Evolutionary conservation across 805 yeast genomes (phyloP).

Genomic region (Zygotorulaspora chibaensis): DNA sequence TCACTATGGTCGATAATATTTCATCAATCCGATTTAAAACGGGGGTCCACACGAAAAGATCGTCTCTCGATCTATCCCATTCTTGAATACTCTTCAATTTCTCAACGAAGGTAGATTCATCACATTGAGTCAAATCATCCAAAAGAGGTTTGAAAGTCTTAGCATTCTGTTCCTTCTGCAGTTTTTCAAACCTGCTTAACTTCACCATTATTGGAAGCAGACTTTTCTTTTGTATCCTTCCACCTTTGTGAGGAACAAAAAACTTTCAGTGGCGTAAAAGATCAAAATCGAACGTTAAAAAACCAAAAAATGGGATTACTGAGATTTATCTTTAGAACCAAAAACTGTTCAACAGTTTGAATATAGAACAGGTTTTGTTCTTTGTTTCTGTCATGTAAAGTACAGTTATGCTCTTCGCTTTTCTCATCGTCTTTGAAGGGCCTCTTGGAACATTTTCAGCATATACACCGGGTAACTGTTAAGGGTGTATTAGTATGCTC

Average conservation of each 20-base stretch:
- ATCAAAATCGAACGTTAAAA: too few relatives aligned
- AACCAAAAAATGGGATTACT: too few relatives aligned
- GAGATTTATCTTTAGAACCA: too few relatives aligned
- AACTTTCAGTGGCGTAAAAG: not conserved
- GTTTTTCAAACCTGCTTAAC: constrained; percentile 29
- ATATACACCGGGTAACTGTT: too few relatives aligned
- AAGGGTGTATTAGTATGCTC: too few relatives aligned
- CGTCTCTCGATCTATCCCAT: constrained; percentile 66
- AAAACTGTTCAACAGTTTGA: too few relatives aligned
- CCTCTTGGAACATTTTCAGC: too few relatives aligned
- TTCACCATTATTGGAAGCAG: constrained; percentile 22
- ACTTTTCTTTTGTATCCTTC: not conserved
- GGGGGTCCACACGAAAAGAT: constrained; percentile 71
- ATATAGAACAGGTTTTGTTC: too few relatives aligned
- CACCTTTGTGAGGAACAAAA: not conserved
- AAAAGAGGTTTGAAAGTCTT: constrained; percentile 34
- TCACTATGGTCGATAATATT: constrained; percentile 51
- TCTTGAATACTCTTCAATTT: constrained; percentile 37
- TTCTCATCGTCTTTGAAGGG: too few relatives aligned
- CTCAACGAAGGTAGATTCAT: constrained; percentile 39
- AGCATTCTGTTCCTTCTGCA: constrained; percentile 31
- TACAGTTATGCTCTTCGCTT: too few relatives aligned
- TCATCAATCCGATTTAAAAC: constrained; percentile 72
- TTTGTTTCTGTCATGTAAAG: too few relatives aligned
- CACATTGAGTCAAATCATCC: constrained; percentile 38